A percentile compares a stretch with the other conserved stretches of the same genome.
Conservation (phyloP, 805 yeast species). For the Hanseniaspora nectarophila region DNA sequence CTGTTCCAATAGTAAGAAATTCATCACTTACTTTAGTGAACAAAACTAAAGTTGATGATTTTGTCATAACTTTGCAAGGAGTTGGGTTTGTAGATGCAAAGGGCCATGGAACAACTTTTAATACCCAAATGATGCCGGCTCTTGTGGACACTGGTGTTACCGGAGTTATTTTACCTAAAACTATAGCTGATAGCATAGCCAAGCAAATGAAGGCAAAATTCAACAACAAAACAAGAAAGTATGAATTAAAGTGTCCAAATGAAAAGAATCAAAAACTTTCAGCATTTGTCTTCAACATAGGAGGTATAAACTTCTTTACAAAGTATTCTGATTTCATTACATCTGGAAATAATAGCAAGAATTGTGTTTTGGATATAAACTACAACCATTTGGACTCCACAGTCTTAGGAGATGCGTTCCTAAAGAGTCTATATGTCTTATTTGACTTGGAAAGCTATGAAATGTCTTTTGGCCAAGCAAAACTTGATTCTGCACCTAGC, state of each 20-base stretch:
- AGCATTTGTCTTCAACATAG: conserved; percentile 41
- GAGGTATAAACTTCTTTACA: conserved; percentile 44
- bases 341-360: conserved; percentile 14
- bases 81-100: conserved; percentile 15
- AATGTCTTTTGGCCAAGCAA: conserved; percentile 45
- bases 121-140: conserved; percentile 27
- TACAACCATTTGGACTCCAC: conserved; percentile 25
- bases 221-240: conserved; percentile 34
- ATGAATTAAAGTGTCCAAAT: conserved; percentile 35
- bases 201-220: conserved; percentile 35
- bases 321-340: conserved; percentile 33
- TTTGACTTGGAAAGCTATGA: conserved; percentile 48
- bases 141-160: conserved; percentile 49
- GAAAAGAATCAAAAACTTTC: conserved; percentile 14
- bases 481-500: not conserved
- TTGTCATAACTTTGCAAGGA: conserved; percentile 26
- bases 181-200: not conserved
- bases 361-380: conserved; percentile 38
- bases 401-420: conserved; percentile 46
- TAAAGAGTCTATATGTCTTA: conserved; percentile 52
- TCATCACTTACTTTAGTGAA: conserved; percentile 17
- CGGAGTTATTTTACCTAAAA: conserved; percentile 16
- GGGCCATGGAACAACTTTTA: conserved; percentile 17
- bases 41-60: conserved; percentile 17
- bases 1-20: conserved; percentile 41